Base-by-base conservation (phyloP, 495 filamentous ascomycete genomes). In the Terfezia boudieri region DNA sequence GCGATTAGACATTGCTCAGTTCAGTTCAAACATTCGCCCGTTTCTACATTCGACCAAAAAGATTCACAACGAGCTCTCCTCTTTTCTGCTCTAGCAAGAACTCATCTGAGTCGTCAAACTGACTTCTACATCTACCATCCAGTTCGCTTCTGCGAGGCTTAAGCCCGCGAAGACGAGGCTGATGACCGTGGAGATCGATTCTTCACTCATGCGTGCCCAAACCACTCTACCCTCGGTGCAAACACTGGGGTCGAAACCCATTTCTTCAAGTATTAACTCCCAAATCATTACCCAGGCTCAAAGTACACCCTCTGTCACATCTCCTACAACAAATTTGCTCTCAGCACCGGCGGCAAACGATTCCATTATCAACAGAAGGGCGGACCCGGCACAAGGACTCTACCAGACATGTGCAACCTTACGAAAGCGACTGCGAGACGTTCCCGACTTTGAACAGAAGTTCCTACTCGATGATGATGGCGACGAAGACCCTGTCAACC, bases 401-500 rank as follows among this genome's bases (percentile, higher is more conserved):
- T 98, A 92, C 63, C 90, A 96, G 68, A 94, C 88, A 66, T 95
- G 92, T 67, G 74, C 90, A 54, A 77, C 80, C 55, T 71, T 96
- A 50, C 82, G 82, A 67, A 76, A 78, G 66, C 76, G 92, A 55
- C 71, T 98, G 54, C 76, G 78, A 37, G 77, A 81, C 59, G 84
- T 98, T 20, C 88, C 88, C 2, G 79, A 74, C 22, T 95, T 95
- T 65, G 79, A 86, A 56, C 66, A 68, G 9, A 22, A 22, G 12
- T 81, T 82, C 61, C 64, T 93, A 54, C 67, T 64, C 22, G 79
- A 88, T 59, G 73, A 69, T 62, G 62, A 64, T 43, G 63, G 69
- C 8, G 66, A 68, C 23, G 76, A 77, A 14, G 90, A 93, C 66
- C 89, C 89, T 1, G 90, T 98, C 7, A 81, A 84, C 22, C 79